Base-by-base conservation (phyloP, 2,329 filamentous ascomycete species). In the Ophiostoma quercus region DNA sequence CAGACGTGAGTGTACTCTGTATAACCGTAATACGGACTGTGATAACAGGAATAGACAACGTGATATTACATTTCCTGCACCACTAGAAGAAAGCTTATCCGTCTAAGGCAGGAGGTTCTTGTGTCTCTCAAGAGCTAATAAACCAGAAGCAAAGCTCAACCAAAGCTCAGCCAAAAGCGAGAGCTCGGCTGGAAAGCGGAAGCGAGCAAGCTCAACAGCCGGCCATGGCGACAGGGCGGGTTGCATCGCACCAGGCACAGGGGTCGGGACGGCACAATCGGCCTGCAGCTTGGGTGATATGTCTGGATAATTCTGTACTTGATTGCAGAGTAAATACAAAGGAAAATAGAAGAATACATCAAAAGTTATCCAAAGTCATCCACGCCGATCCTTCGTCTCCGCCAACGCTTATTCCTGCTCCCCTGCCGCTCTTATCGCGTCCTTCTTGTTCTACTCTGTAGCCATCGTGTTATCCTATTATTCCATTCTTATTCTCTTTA, bases 91-190 rank as follows among this genome's bases (percentile, higher is more conserved):
- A 62, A 62, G 57, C 57, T 62, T 62, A 32, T 62, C 57, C 57
- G 25, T 32, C 25, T 32, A 32, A 4, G 57, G 57, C 57, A 62
- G 57, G 57, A 62, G 57, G 57, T 32, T 62, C 57, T 62, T 62
- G 22, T 32, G n/a, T 34, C 14, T 32, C 32, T 57, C 12, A 41
- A 41, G 39, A 41, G 39, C 39, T 41, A 41, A 11, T 11, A 41
- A 41, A 41, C 2, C 25, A 29, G 25, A 29, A 29, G 25, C 2
- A 29, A 29, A 29, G 25, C 25, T 12, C 39, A 47, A n/a, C 2
- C 1, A 16, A 16, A n/a, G 19, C 34, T 34, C 34, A 47, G 8
- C 1, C 8, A 47, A 47, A 62, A 32, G 57, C 39, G 12, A 41
- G 9, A 14, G 25, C 57, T 62, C 25, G 25, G 11, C 39, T 41